phyloP scores from a whole-genome alignment of 768 basidiomycete species.

The Omphalotus guepiniiformis region DNA sequence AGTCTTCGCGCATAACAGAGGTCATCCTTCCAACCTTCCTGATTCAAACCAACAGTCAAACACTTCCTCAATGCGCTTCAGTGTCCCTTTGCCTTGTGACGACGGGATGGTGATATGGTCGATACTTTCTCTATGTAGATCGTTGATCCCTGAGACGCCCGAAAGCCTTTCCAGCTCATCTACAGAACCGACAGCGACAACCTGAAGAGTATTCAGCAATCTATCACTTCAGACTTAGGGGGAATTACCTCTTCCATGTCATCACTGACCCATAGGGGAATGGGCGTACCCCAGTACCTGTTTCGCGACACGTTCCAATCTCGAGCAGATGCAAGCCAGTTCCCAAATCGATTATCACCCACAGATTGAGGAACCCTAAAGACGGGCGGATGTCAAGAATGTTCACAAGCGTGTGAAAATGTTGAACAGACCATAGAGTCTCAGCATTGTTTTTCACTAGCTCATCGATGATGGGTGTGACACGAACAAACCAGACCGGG shows the following conservation, averaged over 20 bases:
- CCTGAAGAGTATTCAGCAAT: constrained; percentile 33
- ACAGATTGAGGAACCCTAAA: constrained; percentile 91
- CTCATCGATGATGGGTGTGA: constrained; percentile 78
- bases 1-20: not conserved
- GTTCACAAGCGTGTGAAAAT: not conserved
- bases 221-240: not conserved
- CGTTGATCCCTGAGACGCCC: constrained; percentile 78
- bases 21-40: constrained; percentile 62
- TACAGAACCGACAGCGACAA: constrained; percentile 85
- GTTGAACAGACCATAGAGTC: constrained; percentile 70
- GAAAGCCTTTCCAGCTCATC: constrained; percentile 83
- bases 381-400: no score
- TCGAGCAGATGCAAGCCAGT: constrained; percentile 96
- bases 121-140: constrained; percentile 92
- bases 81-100: constrained; percentile 73
- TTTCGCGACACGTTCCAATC: constrained; percentile 99
- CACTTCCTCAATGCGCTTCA: constrained; percentile 93
- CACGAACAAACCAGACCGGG: constrained; percentile 93
- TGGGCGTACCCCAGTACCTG: constrained; percentile 98
- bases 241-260: constrained; percentile 78
- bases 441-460: constrained; percentile 87
- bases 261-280: constrained; percentile 94
- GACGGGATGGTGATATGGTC: constrained; percentile 97
- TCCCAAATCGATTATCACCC: constrained; percentile 90
- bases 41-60: constrained; percentile 99